Conservation (phyloP, 2,329 filamentous ascomycete genomes). For the Thyridium curvatum region DNA sequence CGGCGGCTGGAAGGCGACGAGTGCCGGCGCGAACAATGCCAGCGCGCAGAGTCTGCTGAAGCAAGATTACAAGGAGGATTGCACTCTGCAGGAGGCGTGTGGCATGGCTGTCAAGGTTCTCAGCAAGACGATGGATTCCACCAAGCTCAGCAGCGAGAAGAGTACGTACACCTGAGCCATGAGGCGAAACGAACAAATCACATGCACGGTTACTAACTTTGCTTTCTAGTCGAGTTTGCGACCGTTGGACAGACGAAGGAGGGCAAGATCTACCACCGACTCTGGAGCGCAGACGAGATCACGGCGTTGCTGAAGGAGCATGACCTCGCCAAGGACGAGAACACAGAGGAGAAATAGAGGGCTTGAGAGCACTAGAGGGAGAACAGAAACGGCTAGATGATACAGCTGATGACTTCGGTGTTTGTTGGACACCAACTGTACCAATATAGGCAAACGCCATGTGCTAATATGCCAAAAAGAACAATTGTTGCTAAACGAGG, state of each 20-base stretch:
- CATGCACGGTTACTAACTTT: no score
- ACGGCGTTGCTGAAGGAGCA: slow-evolving; percentile 91
- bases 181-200: no score
- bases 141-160: slow-evolving; percentile 98
- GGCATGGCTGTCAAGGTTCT: slow-evolving; percentile 96
- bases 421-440: slow-evolving; percentile 17
- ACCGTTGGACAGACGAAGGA: slow-evolving; percentile 93
- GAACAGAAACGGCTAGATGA: background rate
- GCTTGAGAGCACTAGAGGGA: no score
- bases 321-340: slow-evolving; percentile 82
- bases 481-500: slow-evolving; percentile 3
- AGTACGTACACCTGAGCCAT: slow-evolving; percentile 56
- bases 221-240: slow-evolving; percentile 79
- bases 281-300: slow-evolving; percentile 97
- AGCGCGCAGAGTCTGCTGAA: slow-evolving; percentile 95
- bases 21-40: slow-evolving; percentile 95
- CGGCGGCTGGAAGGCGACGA: slow-evolving; percentile 98
- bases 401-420: background rate
- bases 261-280: slow-evolving; percentile 95
- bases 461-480: slow-evolving; percentile 8
- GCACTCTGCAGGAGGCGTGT: slow-evolving; percentile 91
- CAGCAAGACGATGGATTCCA: slow-evolving; percentile 99
- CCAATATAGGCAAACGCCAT: slow-evolving; percentile 14
- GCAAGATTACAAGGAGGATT: slow-evolving; percentile 99
- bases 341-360: slow-evolving; percentile 56